These are phyloP conservation scores for Mycena filopes DNA, from an alignment of 768 basidiomycete genomes.

Conservation along the genomic window DNA sequence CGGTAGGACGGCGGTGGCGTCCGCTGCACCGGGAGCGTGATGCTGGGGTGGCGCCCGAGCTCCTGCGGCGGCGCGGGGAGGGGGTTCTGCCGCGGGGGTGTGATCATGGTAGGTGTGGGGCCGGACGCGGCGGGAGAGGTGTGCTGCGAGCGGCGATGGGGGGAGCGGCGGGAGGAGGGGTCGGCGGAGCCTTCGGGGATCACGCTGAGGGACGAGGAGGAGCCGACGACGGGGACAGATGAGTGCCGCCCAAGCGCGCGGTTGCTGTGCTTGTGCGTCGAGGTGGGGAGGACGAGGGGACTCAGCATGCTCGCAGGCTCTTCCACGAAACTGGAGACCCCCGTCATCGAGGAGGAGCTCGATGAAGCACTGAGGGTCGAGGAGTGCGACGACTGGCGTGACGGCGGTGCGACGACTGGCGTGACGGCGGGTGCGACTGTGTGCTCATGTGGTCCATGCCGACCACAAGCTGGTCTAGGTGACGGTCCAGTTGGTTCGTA, in stretches of 20 bases:
- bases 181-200: conserved; percentile 48
- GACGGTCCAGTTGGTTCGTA: too few relatives aligned
- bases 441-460: conserved; percentile 43
- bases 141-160: conserved; percentile 26
- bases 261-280: conserved; percentile 34
- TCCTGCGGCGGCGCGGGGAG: conserved; percentile 40
- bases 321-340: conserved; percentile 49
- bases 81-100: conserved; percentile 36
- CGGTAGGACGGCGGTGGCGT: conserved; percentile 42
- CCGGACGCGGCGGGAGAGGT: conserved; percentile 13
- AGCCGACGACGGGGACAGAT: conserved; percentile 45
- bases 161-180: conserved; percentile 21
- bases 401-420: conserved; percentile 42
- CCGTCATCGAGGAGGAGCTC: conserved; percentile 38
- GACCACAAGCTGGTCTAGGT: conserved; percentile 25
- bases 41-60: conserved; percentile 28
- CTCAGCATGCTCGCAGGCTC: conserved; percentile 60
- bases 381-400: conserved; percentile 50
- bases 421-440: conserved; percentile 36
- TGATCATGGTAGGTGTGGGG: conserved; percentile 32
- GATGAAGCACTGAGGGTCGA: conserved; percentile 35
- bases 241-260: conserved; percentile 42
- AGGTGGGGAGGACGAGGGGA: conserved; percentile 50
- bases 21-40: conserved; percentile 31
- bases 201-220: conserved; percentile 47